Base-by-base conservation (phyloP, 2,329 filamentous ascomycete genomes). In the Chaetomium strumarium region DNA sequence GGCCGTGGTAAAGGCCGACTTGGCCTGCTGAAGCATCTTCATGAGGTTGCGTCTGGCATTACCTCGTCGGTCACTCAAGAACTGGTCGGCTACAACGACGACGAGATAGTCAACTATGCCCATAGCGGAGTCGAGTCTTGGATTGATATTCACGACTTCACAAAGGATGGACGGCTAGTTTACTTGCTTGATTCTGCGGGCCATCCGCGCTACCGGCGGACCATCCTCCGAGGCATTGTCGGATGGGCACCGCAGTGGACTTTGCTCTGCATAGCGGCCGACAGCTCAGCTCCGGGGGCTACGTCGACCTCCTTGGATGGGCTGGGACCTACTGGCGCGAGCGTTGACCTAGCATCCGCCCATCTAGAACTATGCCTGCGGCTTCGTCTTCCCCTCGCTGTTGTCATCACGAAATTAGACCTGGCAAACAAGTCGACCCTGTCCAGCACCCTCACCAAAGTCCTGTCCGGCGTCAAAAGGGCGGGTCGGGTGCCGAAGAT, bases 171-270 rank as follows among this genome's bases (percentile, higher is more conserved):
- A 2, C 84, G 91, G 17, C 71, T 99, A 3, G 89, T 93, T 5
- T 91, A 96, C 60, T 75, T 97, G 7, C 89, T 90, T 0, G 93
- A 99, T 68, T 95, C 92, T 42, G 92, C 92, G 14, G 93, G 93
- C 0, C 88, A 95, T 58, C 86, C 91, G 36, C 83, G 90, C 41
- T 99, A 93, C 68, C 81, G 90, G 44, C 84, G 93, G 51, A 97
- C 92, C 6, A 92, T 90, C 2, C 75, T 97, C 49, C 82, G 92
- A 55, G 90, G 91, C 0, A 75, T 99, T n/a, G 79, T 99, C 58
- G 93, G 91, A 42, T 97, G 93, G 91, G 88, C 88, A 36, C 93
- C 93, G 9, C 90, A 97, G 66, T 99, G 93, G 85, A 90, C 88
- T 1, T 69, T 96, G 19, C 76, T 97, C 2, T 96, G 95, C 60